Evolutionary conservation across 1,284 basidiomycete genomes (phyloP), one percentile per base, ranked within the genome.

Genomic region (Ganoderma lucidum): DNA sequence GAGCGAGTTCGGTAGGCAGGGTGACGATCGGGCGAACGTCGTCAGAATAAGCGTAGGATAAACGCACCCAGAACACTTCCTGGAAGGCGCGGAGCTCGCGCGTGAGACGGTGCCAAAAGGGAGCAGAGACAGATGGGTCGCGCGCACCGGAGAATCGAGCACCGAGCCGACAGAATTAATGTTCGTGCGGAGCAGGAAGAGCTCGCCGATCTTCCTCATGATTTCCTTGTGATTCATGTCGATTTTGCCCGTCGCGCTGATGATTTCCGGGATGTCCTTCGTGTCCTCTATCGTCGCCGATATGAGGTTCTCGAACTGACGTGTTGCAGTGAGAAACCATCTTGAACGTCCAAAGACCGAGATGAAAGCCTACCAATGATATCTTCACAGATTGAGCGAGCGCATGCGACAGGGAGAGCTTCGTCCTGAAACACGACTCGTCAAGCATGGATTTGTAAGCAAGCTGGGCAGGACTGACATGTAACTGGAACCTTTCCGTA

Each of bases 311-410:
- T 99, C 96, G 75, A 96, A 97, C 88, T 95, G 61, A 28, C 37
- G 23, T 2, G 39, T n/a, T 39, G 59, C 59, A 15, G 59, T 61
- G n/a, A 61, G 59, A 23, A 41, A 60, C 58, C 23, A 44, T 61
- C 39, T 44, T 42, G 37, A 14, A 61, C 59, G 23, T 30, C n/a
- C 59, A 42, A 42, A 42, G n/a, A 8, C 59, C 59, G 59, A 30
- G 19, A 61, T 28, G 62, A 41, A 67, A 41, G 28, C 83, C 66
- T 72, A 93, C 93, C 78, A 97, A 82, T 23, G 96, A 97, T 80
- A 99, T 98, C 84, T 98, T 99, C 76, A 97, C 96, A 17, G 95
- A 97, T 85, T 98, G 97, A 8, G 96, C 92, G 45, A 99, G 87
- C 0, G 96, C 96, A 80, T 99, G 96, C 17, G 96, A 98, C 42